Percentiles rank a stretch among this genome's conserved stretches.
These are phyloP conservation scores for Penicillium sp. DNA, from an alignment of 2,329 filamentous ascomycete genomes.

Conservation along the genomic window DNA sequence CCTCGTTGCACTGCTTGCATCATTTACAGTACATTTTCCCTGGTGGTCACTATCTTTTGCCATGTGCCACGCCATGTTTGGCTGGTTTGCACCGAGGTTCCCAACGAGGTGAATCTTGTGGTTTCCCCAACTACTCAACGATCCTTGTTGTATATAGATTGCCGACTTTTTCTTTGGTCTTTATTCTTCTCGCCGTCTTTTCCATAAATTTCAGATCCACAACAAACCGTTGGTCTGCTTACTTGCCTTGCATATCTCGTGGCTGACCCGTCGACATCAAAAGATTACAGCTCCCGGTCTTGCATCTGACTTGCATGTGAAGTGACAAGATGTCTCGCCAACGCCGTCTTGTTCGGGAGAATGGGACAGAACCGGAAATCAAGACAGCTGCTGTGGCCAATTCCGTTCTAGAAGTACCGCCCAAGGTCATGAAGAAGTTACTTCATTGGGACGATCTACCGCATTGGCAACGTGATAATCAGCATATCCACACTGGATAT, in stretches of 20 bases:
- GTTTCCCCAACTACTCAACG: conserved; percentile 31
- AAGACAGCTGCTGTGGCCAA: conserved; percentile 29
- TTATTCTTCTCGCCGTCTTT: not conserved
- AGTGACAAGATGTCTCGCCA: conserved; percentile 33
- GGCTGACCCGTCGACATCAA: conserved; percentile 16
- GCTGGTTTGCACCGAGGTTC: conserved; percentile 28
- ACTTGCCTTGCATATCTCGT: conserved; percentile 16
- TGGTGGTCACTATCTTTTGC: not conserved
- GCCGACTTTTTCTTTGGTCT: not conserved
- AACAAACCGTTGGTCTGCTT: conserved; percentile 8
- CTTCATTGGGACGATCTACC: conserved; percentile 57
- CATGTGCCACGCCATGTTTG: conserved; percentile 7
- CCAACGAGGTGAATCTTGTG: conserved; percentile 21
- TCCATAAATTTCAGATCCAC: not conserved
- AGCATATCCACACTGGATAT: conserved; percentile 68
- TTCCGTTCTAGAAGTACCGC: conserved; percentile 30
- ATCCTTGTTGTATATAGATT: conserved; percentile 9
- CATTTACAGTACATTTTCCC: not conserved
- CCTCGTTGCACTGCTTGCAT: not conserved
- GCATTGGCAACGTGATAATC: conserved; percentile 65
- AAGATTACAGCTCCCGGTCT: conserved; percentile 11
- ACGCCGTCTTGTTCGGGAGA: conserved; percentile 32
- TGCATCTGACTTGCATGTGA: conserved; percentile 29
- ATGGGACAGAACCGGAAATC: conserved; percentile 14
- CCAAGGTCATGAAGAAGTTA: conserved; percentile 35